Conservation (phyloP, 2,329 filamentous ascomycete genomes). For the Cadophora luteo-olivacea region DNA sequence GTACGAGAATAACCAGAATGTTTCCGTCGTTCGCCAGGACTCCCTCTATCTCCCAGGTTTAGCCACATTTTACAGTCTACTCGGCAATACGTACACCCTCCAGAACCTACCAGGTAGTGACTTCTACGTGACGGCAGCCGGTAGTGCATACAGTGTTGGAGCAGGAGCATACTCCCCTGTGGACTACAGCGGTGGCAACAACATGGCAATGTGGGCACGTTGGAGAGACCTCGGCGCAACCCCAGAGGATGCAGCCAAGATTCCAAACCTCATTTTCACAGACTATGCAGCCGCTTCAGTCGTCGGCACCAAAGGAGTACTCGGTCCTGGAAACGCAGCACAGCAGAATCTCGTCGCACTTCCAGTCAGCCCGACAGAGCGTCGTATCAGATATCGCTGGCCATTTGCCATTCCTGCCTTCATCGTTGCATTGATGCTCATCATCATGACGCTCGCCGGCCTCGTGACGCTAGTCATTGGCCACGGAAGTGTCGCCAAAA, state of each 20-base stretch:
- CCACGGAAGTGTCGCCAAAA: constrained; percentile 16
- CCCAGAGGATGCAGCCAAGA: constrained; percentile 42
- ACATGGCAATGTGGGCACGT: constrained; percentile 49
- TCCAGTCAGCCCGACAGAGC: constrained; percentile 41
- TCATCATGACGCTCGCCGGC: constrained; percentile 28
- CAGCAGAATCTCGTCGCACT: constrained; percentile 27
- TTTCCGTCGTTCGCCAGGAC: constrained; percentile 43
- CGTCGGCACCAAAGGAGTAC: constrained; percentile 47
- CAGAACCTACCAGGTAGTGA: constrained; percentile 46
- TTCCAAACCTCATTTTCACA: constrained; percentile 54
- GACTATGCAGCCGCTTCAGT: constrained; percentile 52
- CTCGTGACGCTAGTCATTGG: constrained; percentile 24
- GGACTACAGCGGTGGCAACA: constrained; percentile 47
- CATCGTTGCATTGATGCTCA: constrained; percentile 20
- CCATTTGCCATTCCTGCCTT: constrained; percentile 30
- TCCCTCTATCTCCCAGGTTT: constrained; percentile 34
- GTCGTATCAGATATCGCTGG: constrained; percentile 43
- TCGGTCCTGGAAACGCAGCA: constrained; percentile 30
- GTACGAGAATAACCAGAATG: constrained; percentile 42
- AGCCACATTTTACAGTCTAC: neutral
- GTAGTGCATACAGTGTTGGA: constrained; percentile 18
- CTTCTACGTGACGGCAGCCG: constrained; percentile 39
- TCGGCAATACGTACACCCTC: neutral
- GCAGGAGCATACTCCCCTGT: neutral
- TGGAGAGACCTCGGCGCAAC: constrained; percentile 49